phyloP scores from a whole-genome alignment of 306 rosid species.

The Canavalia ensiformis region DNA sequence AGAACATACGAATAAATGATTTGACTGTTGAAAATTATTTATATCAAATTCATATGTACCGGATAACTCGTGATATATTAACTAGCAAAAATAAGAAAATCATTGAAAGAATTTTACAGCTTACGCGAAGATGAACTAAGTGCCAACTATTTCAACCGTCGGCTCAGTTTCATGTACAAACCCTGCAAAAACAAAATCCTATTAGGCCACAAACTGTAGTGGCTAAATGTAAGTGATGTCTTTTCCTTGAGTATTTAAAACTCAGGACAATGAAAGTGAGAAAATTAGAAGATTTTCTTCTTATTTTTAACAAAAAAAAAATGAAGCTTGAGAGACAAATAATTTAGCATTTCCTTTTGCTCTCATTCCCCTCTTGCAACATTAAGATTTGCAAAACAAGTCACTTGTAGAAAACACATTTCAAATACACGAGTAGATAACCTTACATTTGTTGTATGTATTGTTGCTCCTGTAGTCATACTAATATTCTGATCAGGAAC shows the following conservation, averaged over 20 bases:
- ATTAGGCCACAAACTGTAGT: constrained; percentile 38
- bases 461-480: constrained; percentile 99
- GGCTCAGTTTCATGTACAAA: constrained; percentile 91
- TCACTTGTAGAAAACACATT: constrained; percentile 14
- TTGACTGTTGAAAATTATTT: constrained; percentile 1
- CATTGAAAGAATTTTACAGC: constrained; percentile 33
- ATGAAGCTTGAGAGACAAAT: background rate
- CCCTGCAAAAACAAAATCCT: constrained; percentile 71
- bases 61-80: constrained; percentile 24
- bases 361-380: background rate
- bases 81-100: constrained; percentile 7
- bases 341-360: constrained; percentile 24
- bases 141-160: constrained; percentile 57
- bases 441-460: constrained; percentile 92
- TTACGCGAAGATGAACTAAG: constrained; percentile 41
- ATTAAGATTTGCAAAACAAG: constrained; percentile 28
- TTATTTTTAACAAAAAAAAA: background rate
- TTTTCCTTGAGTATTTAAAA: constrained; percentile 21
- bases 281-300: constrained; percentile 3
- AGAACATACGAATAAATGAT: constrained; percentile 37
- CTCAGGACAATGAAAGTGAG: constrained; percentile 5
- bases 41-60: constrained; percentile 42
- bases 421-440: constrained; percentile 29
- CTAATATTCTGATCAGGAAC: constrained; percentile 87
- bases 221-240: constrained; percentile 8